Evolutionary conservation across 306 rosid species (phyloP).

Genomic region (Lotus japonicus): DNA sequence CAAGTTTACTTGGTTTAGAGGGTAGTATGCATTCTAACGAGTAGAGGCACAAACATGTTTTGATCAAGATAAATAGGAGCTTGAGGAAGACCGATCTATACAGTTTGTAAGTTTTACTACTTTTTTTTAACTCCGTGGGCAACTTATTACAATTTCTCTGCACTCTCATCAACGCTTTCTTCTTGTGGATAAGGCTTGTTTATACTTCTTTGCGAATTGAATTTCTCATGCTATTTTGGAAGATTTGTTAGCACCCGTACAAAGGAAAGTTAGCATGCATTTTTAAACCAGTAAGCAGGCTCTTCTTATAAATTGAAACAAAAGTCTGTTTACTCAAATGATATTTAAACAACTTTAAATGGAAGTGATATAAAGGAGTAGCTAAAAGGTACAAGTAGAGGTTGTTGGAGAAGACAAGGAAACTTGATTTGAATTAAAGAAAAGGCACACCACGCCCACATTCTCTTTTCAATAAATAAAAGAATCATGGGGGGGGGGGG

Average conservation of each 20-base stretch:
- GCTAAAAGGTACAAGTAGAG: background rate
- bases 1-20: too few species aligned
- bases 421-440: conserved; percentile 11
- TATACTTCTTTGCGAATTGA: background rate
- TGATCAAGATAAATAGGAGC: background rate
- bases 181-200: conserved; percentile 12
- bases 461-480: background rate
- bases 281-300: too few species aligned
- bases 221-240: background rate
- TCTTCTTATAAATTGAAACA: too few species aligned
- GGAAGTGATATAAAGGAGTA: background rate
- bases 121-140: background rate
- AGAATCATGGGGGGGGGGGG: conserved; percentile 6
- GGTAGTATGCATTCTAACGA: background rate
- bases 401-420: conserved; percentile 26
- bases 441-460: conserved; percentile 13
- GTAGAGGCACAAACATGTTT: background rate
- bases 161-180: background rate
- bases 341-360: too few species aligned
- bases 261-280: too few species aligned
- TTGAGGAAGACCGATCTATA: background rate
- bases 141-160: background rate
- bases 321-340: too few species aligned
- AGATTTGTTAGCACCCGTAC: too few species aligned
- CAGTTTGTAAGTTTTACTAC: background rate